These are phyloP conservation scores for Pulicaria dysenterica DNA, from an alignment of 129 eudicot species.

Conservation along the genomic window DNA sequence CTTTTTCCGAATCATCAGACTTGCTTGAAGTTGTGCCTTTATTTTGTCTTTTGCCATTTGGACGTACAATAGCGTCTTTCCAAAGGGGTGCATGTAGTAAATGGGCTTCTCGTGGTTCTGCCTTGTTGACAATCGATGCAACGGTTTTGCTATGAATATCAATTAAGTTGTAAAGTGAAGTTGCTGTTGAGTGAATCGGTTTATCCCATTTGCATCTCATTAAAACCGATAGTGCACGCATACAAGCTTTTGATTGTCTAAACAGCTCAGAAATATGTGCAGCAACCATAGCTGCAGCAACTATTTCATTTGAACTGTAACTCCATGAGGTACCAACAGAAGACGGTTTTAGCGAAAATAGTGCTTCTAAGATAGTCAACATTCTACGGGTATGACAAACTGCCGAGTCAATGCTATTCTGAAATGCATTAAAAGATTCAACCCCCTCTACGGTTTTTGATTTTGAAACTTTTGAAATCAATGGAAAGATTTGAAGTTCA, in stretches of 20 bases:
- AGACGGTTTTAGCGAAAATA: slow-evolving; percentile 88
- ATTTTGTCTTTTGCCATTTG: slow-evolving; percentile 51
- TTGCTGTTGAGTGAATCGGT: slow-evolving; percentile 77
- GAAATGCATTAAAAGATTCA: slow-evolving; percentile 49
- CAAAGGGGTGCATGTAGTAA: slow-evolving; percentile 55
- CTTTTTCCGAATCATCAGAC: slow-evolving; percentile 46
- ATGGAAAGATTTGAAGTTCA: slow-evolving; percentile 82
- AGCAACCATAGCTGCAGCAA: slow-evolving; percentile 99
- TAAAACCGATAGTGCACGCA: slow-evolving; percentile 71
- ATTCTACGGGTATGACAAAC: slow-evolving; percentile 79
- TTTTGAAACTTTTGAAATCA: slow-evolving; percentile 60
- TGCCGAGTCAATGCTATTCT: slow-evolving; percentile 67
- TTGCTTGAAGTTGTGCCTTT: slow-evolving; percentile 37
- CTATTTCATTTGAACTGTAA: slow-evolving; percentile 91
- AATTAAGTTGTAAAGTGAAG: slow-evolving; percentile 77
- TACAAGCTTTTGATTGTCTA: slow-evolving; percentile 86
- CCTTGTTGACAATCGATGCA: slow-evolving; percentile 94
- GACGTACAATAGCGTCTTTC: slow-evolving; percentile 44
- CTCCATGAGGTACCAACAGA: slow-evolving; percentile 96
- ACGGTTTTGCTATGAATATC: slow-evolving; percentile 89
- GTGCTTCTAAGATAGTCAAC: slow-evolving; percentile 66
- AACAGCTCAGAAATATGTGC: slow-evolving; percentile 94
- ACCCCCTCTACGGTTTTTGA: slow-evolving; percentile 36
- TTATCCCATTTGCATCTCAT: slow-evolving; percentile 89
- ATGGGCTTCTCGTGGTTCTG: slow-evolving; percentile 90